These are phyloP conservation scores for Kodamaea anthophila DNA, from an alignment of 1,139 yeast genomes.

Conservation along the genomic window DNA sequence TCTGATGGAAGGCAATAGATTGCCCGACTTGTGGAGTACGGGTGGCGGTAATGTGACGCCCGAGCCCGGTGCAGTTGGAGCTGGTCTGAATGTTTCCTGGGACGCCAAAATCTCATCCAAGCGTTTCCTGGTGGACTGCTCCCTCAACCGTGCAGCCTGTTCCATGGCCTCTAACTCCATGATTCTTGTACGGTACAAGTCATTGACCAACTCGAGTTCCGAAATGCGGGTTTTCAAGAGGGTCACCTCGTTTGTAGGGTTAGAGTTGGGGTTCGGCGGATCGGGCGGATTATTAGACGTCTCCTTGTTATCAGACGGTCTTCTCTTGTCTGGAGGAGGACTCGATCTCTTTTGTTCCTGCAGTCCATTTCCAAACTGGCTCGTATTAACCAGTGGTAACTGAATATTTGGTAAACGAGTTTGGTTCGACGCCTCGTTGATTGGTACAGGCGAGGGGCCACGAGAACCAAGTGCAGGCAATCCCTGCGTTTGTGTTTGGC, in stretches of 20 bases:
- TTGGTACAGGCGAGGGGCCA: conserved; percentile 6
- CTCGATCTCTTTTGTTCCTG: conserved; percentile 2
- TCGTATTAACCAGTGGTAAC: conserved; percentile 1
- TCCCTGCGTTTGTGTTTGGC: conserved; percentile 20
- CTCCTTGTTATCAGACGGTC: conserved; percentile 11
- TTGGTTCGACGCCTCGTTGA: background rate
- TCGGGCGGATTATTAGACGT: background rate
- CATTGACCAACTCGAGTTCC: conserved; percentile 88
- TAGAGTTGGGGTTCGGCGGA: background rate
- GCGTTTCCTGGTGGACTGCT: conserved; percentile 41
- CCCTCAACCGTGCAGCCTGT: conserved; percentile 50
- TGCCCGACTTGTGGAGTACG: conserved; percentile 9
- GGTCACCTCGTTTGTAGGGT: conserved; percentile 31
- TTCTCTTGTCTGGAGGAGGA: conserved; percentile 4
- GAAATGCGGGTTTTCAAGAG: conserved; percentile 67
- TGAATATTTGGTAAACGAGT: conserved; percentile 1
- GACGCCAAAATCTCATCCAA: conserved; percentile 36
- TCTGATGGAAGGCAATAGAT: conserved; percentile 9
- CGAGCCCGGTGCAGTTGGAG: conserved; percentile 1
- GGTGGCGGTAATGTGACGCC: conserved; percentile 10
- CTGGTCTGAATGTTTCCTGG: conserved; percentile 3
- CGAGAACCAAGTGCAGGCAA: conserved; percentile 29
- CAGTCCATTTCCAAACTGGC: background rate
- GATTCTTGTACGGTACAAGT: conserved; percentile 74
- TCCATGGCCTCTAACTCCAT: conserved; percentile 75